phyloP scores from a whole-genome alignment of 352 stramenopile species.

The Phytophthora chlamydospora region DNA sequence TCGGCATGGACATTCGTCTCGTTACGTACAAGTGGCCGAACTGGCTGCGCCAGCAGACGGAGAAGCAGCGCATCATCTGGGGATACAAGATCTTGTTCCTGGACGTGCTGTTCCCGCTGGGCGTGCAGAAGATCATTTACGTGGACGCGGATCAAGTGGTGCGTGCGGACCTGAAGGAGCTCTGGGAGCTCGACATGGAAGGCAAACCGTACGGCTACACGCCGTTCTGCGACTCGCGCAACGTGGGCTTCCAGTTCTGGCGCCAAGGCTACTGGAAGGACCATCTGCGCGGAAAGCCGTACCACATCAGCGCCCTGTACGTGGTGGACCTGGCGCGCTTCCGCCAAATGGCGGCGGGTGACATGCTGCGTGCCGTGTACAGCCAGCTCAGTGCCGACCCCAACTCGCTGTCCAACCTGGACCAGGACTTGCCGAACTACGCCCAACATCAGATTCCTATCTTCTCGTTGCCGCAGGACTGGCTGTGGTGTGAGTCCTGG shows the following conservation, averaged over 20 bases:
- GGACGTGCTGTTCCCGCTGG: conserved; percentile 99
- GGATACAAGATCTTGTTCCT: conserved; percentile 99
- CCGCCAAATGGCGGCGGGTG: conserved; percentile 93
- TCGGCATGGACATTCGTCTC: conserved; percentile 97
- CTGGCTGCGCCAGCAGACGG: conserved; percentile 97
- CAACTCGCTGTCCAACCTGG: conserved; percentile 98
- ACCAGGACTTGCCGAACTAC: conserved; percentile 99
- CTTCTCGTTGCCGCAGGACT: conserved; percentile 97
- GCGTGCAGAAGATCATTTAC: conserved; percentile 99
- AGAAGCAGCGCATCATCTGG: conserved; percentile 99
- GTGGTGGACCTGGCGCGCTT: conserved; percentile 98
- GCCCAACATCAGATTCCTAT: conserved; percentile 96
- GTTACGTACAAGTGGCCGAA: conserved; percentile 99
- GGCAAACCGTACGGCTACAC: conserved; percentile 98
- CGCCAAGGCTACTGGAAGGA: conserved; percentile 98
- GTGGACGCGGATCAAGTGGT: conserved; percentile 99
- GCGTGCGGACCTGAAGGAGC: conserved; percentile 97
- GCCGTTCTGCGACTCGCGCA: conserved; percentile 97
- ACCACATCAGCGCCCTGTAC: conserved; percentile 99
- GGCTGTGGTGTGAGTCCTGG: conserved; percentile 99
- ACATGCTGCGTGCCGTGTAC: conserved; percentile 96
- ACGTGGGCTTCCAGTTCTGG: conserved; percentile 99
- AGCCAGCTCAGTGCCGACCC: conserved; percentile 97
- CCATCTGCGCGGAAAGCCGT: conserved; percentile 96
- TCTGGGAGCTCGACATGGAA: conserved; percentile 99